phyloP scores from a whole-genome alignment of 2,329 filamentous ascomycete genomes.

The Botrytis aclada region DNA sequence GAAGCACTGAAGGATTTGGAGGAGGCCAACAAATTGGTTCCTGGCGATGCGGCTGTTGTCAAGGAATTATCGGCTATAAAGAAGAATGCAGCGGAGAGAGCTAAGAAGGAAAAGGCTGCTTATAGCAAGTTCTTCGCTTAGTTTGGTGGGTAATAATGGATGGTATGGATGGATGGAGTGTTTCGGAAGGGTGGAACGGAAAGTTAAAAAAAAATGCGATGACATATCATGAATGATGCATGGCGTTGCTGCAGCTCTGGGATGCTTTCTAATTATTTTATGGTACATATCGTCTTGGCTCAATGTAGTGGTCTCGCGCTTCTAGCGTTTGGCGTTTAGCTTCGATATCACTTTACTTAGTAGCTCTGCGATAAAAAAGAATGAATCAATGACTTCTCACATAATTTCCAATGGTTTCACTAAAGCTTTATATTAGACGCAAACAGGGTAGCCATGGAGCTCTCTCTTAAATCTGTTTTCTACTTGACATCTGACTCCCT shows the following conservation, averaged over 20 bases:
- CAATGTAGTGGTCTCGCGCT: not conserved
- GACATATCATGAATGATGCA: slow-evolving; percentile 9
- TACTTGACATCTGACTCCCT: not conserved
- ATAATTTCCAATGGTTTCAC: not conserved
- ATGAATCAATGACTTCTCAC: not conserved
- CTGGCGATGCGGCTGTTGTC: slow-evolving; percentile 69
- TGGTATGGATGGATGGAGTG: not conserved
- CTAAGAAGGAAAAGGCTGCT: slow-evolving; percentile 85
- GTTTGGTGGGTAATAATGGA: not conserved
- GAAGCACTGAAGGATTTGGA: slow-evolving; percentile 71
- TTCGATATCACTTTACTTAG: not conserved
- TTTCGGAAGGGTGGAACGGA: not conserved
- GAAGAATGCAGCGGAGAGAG: slow-evolving; percentile 67
- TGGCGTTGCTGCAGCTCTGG: not conserved
- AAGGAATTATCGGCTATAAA: slow-evolving; percentile 77
- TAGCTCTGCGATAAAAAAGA: not conserved
- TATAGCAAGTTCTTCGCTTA: slow-evolving; percentile 82
- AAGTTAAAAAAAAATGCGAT: not conserved
- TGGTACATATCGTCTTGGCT: not conserved
- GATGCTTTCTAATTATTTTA: not conserved
- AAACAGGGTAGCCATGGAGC: not conserved
- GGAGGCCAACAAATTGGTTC: slow-evolving; percentile 70
- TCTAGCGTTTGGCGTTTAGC: not conserved
- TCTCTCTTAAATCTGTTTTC: not conserved
- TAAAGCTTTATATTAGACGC: not conserved